phyloP scores from a whole-genome alignment of 441 rosid species.

The Daphne laureola region DNA sequence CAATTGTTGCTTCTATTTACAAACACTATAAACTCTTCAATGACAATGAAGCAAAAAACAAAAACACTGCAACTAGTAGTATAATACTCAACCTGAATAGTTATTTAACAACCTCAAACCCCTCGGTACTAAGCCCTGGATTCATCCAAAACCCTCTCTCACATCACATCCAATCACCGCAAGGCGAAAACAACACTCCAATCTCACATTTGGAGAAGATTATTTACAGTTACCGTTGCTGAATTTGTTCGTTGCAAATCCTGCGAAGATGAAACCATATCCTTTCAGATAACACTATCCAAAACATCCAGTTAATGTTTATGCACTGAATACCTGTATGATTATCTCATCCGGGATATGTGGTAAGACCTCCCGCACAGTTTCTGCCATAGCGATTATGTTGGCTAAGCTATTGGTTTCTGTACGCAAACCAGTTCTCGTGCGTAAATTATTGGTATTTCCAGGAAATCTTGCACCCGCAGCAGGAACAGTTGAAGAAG shows the following conservation, averaged over 20 bases:
- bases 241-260: conserved; percentile 92
- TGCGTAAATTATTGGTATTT: conserved; percentile 51
- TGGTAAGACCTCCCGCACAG: conserved; percentile 91
- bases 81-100: conserved; percentile 14
- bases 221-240: conserved; percentile 83
- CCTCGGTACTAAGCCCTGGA: background rate
- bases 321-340: conserved; percentile 51
- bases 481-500: conserved; percentile 44
- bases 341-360: conserved; percentile 87
- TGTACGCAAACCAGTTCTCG: conserved; percentile 43
- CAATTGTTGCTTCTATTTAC: conserved; percentile 33
- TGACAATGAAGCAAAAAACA: conserved; percentile 17
- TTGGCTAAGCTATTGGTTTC: conserved; percentile 54
- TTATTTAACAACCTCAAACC: conserved; percentile 17
- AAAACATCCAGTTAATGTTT: too few relatives aligned
- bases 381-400: conserved; percentile 88
- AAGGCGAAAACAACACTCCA: background rate
- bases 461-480: conserved; percentile 39
- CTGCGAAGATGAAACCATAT: conserved; percentile 28
- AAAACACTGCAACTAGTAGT: conserved; percentile 7
- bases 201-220: conserved; percentile 89
- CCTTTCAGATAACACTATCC: background rate
- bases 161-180: too few relatives aligned
- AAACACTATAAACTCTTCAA: conserved; percentile 25
- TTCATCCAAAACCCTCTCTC: too few relatives aligned